Evolutionary conservation across 306 rosid genomes (phyloP), one percentile per base, ranked within the genome.

Genomic region (Cucurbita argyrosperma): DNA sequence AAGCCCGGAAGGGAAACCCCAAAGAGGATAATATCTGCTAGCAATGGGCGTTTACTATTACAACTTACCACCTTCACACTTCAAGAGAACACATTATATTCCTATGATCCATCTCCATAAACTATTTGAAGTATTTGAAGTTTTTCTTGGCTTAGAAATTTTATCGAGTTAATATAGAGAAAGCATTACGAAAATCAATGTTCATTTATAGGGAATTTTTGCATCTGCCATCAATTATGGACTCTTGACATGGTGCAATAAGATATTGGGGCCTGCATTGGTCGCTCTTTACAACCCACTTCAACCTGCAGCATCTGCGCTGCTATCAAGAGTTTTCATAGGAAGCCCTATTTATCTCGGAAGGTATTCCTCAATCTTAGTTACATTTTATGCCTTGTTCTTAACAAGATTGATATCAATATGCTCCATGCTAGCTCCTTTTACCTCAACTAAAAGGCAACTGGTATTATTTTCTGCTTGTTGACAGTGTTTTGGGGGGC

Each of bases 151-250:
- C 21, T 26, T 69, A 26, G 8, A 47, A 45, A 47, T 30, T 66
- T 56, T 10, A 8, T 10, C 61, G 11, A 39, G 65, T 39, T 10
- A 5, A 37, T 5, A n/a, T 19, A n/a, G 49, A 18, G 5, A 72
- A 16, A 72, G 23, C 52, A 56, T 68, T 77, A 57, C 0, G 26
- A 61, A 13, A 42, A 40, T 50, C 61, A 62, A 71, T 61, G 70
- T 73, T 6, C 66, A 73, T 74, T 62, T 83, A 79, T 85, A 93
- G 98, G 98, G 98, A 79, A 82, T 42, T 49, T 60, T 94, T 76
- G 88, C 97, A 45, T 94, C 98, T 80, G 98, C 98, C 46, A 89
- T 94, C 30, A 90, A 88, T 76, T 90, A 89, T 85, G 98, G 98
- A 82, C 92, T 94, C 53, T 76, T 86, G 76, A 88, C 96, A 53